Evolutionary conservation across 2,329 filamentous ascomycete genomes (phyloP).

Genomic region (Pyrenophora teres): DNA sequence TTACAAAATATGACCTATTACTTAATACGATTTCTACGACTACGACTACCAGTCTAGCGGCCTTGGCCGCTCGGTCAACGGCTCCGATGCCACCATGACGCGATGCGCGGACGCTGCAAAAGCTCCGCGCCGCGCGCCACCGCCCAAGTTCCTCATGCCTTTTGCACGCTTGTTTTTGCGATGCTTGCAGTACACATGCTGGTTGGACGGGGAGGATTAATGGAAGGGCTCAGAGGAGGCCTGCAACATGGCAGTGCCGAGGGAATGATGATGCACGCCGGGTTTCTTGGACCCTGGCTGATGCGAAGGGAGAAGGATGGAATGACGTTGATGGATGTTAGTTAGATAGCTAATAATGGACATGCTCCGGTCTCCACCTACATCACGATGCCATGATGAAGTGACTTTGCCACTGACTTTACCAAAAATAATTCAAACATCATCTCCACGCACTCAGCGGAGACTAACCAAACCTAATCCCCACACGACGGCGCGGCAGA

Average conservation of each 20-base stretch:
- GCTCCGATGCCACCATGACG: conserved; percentile 4
- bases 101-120: conserved; percentile 13
- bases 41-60: conserved; percentile 11
- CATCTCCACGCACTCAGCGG: background rate
- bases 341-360: conserved; percentile 18
- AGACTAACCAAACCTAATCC: too few relatives aligned
- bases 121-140: conserved; percentile 13
- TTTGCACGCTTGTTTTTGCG: conserved; percentile 20
- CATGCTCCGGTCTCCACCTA: conserved; percentile 2
- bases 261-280: conserved; percentile 15
- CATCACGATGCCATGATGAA: conserved; percentile 20
- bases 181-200: conserved; percentile 11
- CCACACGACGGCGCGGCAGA: background rate
- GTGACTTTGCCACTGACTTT: conserved; percentile 13
- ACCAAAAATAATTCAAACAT: conserved; percentile 8
- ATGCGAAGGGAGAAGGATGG: conserved; percentile 8
- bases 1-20: conserved; percentile 5
- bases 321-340: conserved; percentile 13
- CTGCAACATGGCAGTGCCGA: conserved; percentile 23
- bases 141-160: conserved; percentile 13
- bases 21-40: conserved; percentile 7
- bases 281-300: conserved; percentile 11
- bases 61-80: background rate
- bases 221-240: conserved; percentile 11
- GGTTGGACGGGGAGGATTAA: conserved; percentile 6